Percentiles rank a stretch among this genome's conserved stretches.
Conservation (phyloP, 805 yeast species). For the Monosporozyma servazzii region DNA sequence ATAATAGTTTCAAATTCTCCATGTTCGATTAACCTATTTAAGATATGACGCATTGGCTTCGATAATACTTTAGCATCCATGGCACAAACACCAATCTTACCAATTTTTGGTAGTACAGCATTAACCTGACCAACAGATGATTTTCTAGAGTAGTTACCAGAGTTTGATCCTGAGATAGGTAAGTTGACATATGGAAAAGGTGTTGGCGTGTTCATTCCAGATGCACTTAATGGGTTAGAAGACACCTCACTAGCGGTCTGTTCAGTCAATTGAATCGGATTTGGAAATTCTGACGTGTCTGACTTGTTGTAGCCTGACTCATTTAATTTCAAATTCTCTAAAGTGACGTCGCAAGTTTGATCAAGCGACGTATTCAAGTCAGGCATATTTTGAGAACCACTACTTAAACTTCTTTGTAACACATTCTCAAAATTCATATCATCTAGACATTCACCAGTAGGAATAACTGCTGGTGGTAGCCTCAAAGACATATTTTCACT, state of each 20-base stretch:
- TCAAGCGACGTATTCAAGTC: background rate
- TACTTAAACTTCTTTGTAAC: conserved; percentile 21
- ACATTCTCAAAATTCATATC: conserved; percentile 21
- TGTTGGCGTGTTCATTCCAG: background rate
- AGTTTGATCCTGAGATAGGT: conserved; percentile 14
- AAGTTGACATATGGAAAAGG: background rate
- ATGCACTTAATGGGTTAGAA: background rate
- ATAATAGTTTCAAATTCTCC: conserved; percentile 96
- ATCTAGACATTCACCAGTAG: conserved; percentile 16
- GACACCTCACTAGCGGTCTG: background rate
- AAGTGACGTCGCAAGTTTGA: background rate
- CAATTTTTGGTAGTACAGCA: conserved; percentile 57
- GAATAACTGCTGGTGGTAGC: conserved; percentile 26
- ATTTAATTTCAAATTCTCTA: background rate
- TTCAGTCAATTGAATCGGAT: background rate
- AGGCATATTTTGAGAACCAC: conserved; percentile 6
- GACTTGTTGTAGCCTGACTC: background rate
- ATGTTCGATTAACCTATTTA: conserved; percentile 77
- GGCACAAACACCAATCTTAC: conserved; percentile 97
- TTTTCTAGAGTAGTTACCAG: conserved; percentile 23
- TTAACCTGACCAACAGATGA: conserved; percentile 18
- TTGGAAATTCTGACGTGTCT: background rate
- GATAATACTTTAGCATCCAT: conserved; percentile 95
- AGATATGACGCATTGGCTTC: conserved; percentile 88
- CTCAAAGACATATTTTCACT: conserved; percentile 35